These are phyloP conservation scores for Globisporangium ultimum DNA, from an alignment of 352 stramenopile genomes.

Conservation along the genomic window DNA sequence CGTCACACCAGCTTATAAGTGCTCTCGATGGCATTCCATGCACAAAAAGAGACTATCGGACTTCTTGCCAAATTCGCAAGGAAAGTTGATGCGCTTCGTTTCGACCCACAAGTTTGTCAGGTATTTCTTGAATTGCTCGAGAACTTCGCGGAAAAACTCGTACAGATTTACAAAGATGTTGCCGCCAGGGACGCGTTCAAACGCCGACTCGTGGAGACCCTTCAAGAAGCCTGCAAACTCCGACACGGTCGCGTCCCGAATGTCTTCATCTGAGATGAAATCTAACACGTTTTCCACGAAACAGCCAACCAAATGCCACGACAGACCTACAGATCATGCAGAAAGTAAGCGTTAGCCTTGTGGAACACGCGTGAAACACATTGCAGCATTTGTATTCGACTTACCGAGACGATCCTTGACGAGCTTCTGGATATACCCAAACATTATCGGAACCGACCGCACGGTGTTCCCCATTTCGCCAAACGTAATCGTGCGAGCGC, in stretches of 20 bases:
- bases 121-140: constrained; percentile 69
- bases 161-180: constrained; percentile 64
- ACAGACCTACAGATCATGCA: constrained; percentile 25
- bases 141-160: constrained; percentile 59
- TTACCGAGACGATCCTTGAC: constrained; percentile 45
- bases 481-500: constrained; percentile 47
- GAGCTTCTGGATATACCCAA: constrained; percentile 61
- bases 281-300: constrained; percentile 65
- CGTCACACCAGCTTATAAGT: constrained; percentile 33
- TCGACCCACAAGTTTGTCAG: constrained; percentile 56
- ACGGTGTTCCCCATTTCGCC: constrained; percentile 51
- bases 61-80: constrained; percentile 82
- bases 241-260: constrained; percentile 56
- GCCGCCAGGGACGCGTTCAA: constrained; percentile 23
- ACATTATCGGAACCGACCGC: constrained; percentile 55
- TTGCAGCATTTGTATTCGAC: constrained; percentile 1
- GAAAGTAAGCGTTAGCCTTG: neutral
- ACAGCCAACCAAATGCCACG: constrained; percentile 52
- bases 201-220: constrained; percentile 22
- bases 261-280: constrained; percentile 74
- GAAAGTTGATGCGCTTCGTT: constrained; percentile 52
- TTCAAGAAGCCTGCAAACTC: constrained; percentile 63
- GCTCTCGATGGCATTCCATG: constrained; percentile 83
- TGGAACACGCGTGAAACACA: too few species aligned
- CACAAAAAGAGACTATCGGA: constrained; percentile 71